phyloP scores from a whole-genome alignment of 768 basidiomycete genomes.

The Dictyophora rubrovolvata region DNA sequence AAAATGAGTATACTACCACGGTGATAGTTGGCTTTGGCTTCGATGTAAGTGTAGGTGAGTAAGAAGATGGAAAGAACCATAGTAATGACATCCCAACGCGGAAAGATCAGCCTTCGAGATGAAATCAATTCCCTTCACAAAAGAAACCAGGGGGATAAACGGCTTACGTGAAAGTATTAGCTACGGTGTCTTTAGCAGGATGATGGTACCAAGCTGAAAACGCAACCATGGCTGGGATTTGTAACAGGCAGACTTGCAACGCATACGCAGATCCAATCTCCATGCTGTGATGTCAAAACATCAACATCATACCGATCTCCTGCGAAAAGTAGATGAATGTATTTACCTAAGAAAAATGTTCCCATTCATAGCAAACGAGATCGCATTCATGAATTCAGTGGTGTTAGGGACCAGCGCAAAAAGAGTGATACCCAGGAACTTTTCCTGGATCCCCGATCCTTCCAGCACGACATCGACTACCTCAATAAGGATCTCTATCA shows the following conservation, averaged over 20 bases:
- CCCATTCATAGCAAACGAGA: slow-evolving; percentile 92
- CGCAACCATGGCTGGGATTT: slow-evolving; percentile 98
- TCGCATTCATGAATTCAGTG: slow-evolving; percentile 99
- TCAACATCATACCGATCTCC: neutral
- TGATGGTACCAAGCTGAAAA: slow-evolving; percentile 91
- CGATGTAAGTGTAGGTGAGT: slow-evolving; percentile 97
- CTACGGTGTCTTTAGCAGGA: slow-evolving; percentile 48
- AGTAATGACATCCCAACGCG: slow-evolving; percentile 93
- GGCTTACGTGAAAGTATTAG: slow-evolving; percentile 82
- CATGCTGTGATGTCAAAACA: slow-evolving; percentile 52
- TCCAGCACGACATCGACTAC: slow-evolving; percentile 90
- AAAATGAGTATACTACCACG: slow-evolving; percentile 92
- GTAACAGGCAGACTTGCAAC: slow-evolving; percentile 92
- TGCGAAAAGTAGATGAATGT: neutral
- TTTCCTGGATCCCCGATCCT: slow-evolving; percentile 90
- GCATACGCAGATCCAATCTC: slow-evolving; percentile 99
- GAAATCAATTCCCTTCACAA: slow-evolving; percentile 1
- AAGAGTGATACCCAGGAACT: slow-evolving; percentile 91
- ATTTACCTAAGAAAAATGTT: slow-evolving; percentile 73
- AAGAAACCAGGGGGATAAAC: neutral
- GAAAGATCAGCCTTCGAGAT: slow-evolving; percentile 76
- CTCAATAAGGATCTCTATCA: slow-evolving; percentile 80
- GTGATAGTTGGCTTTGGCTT: slow-evolving; percentile 98
- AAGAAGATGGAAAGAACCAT: slow-evolving; percentile 95
- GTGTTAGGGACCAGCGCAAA: slow-evolving; percentile 98